Percentiles rank a stretch among this genome's conserved stretches.
Conservation (phyloP, 257 asterid species). For the Petunia axillaris region DNA sequence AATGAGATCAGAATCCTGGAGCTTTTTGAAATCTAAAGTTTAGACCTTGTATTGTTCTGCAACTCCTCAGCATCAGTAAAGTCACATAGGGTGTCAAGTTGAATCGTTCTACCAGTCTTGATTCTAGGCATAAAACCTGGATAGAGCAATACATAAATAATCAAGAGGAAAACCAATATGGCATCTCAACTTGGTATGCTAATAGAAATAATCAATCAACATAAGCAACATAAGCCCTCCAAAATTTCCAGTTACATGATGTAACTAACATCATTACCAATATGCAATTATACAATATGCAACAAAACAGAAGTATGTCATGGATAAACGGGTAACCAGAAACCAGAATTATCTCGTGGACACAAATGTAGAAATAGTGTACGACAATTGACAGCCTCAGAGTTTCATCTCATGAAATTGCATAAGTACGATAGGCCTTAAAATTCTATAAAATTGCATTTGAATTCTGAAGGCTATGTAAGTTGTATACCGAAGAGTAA, state of each 20-base stretch:
- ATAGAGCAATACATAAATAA: constrained; percentile 22
- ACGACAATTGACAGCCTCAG: background rate
- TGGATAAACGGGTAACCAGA: background rate
- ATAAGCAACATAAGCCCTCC: constrained; percentile 9
- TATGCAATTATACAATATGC: background rate
- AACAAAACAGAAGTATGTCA: background rate
- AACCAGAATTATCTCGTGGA: background rate
- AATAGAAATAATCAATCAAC: background rate
- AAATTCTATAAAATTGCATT: background rate
- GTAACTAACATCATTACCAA: too few species aligned
- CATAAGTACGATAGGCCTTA: background rate
- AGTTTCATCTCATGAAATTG: background rate
- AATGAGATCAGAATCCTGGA: background rate
- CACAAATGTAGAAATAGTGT: background rate
- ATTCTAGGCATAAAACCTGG: constrained; percentile 89
- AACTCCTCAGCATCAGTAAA: constrained; percentile 56
- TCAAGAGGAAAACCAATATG: constrained; percentile 20
- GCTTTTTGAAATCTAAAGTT: background rate
- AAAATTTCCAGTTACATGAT: background rate
- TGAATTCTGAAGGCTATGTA: background rate
- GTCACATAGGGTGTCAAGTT: constrained; percentile 62
- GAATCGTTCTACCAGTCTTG: constrained; percentile 63
- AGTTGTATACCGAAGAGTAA: background rate
- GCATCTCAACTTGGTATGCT: background rate
- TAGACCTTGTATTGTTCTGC: constrained; percentile 32